Evolutionary conservation across 2,329 filamentous ascomycete species (phyloP), one percentile per base, ranked within the genome.

Genomic region (Colletotrichum falcatum): DNA sequence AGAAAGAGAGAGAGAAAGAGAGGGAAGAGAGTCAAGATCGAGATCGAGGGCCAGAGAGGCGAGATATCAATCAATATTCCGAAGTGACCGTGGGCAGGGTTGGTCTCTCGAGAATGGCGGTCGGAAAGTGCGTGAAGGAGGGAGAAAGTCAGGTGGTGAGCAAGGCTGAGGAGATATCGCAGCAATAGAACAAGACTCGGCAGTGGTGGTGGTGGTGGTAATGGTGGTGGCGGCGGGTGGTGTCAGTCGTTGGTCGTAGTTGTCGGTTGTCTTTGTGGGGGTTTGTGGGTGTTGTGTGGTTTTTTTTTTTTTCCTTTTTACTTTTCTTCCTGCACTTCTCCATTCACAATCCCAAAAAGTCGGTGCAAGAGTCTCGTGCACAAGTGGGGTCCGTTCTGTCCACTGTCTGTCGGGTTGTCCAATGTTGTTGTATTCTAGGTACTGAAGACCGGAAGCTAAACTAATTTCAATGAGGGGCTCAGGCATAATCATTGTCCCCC

Each of bases 301-400:
- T 18, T 18, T 61, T 61, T 51, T 39, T 54, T 56, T 66, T 67
- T n/a, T n/a, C n/a, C n/a, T n/a, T n/a, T n/a, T n/a, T n/a, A n/a
- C n/a, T 61, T 61, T 51, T 39, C 48, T 56, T 62, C 23, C 46
- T 55, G 23, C 26, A 33, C 26, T 66, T 55, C 26, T 39, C 39
- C 51, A 71, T 48, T 61, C 48, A 56, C 49, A 66, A 79, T 77
- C 75, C 35, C 75, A 80, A 81, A 81, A 80, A 82, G 78, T 82
- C 79, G 80, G 79, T 81, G 60, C 61, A 55, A 23, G 54, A 78
- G 78, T 77, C 78, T 81, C 75, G 76, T 80, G 76, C 75, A 77
- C 70, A 78, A 81, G 80, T 81, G 81, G 79, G 79, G 80, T 64
- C 61, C 48, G 61, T 48, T 65, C 18, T 39, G 14, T 61, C 46